A percentile compares a stretch with the other conserved stretches of the same genome.
These are phyloP conservation scores for Leccinum variabile DNA, from an alignment of 1,284 basidiomycete genomes.

Conservation along the genomic window DNA sequence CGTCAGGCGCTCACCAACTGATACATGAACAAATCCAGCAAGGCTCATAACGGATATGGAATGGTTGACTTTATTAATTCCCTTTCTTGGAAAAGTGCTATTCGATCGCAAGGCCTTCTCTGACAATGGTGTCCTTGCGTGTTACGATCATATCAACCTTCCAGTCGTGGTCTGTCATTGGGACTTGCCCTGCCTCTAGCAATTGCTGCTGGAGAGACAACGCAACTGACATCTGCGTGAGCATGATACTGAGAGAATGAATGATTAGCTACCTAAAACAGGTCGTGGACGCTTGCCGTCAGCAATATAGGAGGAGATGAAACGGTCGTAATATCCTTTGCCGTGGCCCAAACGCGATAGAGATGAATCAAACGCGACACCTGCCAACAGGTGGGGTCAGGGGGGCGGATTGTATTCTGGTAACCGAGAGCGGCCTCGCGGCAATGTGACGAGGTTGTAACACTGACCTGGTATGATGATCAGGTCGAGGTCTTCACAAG, in stretches of 20 bases:
- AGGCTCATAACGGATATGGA: slow-evolving; percentile 27
- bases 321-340: slow-evolving; percentile 79
- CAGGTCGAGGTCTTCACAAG: slow-evolving; percentile 53
- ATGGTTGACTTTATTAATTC: not conserved
- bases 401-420: slow-evolving; percentile 5
- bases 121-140: slow-evolving; percentile 42
- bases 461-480: slow-evolving; percentile 67
- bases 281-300: slow-evolving; percentile 43
- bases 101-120: slow-evolving; percentile 14
- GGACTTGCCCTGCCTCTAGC: slow-evolving; percentile 52
- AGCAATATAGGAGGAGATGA: slow-evolving; percentile 55
- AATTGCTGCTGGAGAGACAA: slow-evolving; percentile 68
- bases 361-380: slow-evolving; percentile 74
- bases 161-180: slow-evolving; percentile 63
- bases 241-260: slow-evolving; percentile 10
- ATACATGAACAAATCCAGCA: slow-evolving; percentile 17
- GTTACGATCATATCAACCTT: slow-evolving; percentile 65
- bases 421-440: slow-evolving; percentile 7
- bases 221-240: slow-evolving; percentile 47
- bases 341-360: slow-evolving; percentile 74
- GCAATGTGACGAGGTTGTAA: slow-evolving; percentile 5
- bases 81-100: slow-evolving; percentile 17
- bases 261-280: slow-evolving; percentile 48
- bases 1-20: slow-evolving; percentile 13
- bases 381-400: slow-evolving; percentile 37